Percentiles rank a stretch among this genome's conserved stretches.
Conservation (phyloP, 495 filamentous ascomycete genomes). For the Cenococcum geophilum region DNA sequence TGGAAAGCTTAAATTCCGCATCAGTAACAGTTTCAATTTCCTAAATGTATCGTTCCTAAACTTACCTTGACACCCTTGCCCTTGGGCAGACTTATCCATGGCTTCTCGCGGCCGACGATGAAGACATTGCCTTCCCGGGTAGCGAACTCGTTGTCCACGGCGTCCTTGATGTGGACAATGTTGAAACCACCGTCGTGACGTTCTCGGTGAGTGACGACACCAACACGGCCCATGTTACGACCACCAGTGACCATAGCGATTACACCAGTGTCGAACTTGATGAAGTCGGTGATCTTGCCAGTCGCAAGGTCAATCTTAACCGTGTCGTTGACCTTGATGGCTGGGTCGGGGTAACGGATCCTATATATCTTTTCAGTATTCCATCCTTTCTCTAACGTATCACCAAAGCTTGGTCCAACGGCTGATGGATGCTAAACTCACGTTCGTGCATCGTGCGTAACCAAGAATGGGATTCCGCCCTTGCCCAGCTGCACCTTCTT, state of each 20-base stretch:
- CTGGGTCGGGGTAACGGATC: constrained; percentile 97
- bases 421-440: constrained; percentile 66
- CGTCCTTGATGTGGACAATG: constrained; percentile 99
- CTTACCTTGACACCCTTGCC: constrained; percentile 96
- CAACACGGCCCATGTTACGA: constrained; percentile 99
- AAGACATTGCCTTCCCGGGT: constrained; percentile 98
- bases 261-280: constrained; percentile 94
- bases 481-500: constrained; percentile 98
- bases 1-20: constrained; percentile 58
- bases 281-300: constrained; percentile 93
- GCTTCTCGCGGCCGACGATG: constrained; percentile 95
- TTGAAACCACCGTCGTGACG: constrained; percentile 99
- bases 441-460: constrained; percentile 99
- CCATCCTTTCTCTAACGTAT: constrained; percentile 12
- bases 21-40: constrained; percentile 1
- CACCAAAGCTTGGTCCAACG: constrained; percentile 56
- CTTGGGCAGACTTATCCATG: constrained; percentile 98
- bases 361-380: constrained; percentile 49
- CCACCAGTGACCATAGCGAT: constrained; percentile 97
- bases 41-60: constrained; percentile 20
- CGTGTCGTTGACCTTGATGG: constrained; percentile 99
- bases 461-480: constrained; percentile 99
- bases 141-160: constrained; percentile 98
- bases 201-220: constrained; percentile 99
- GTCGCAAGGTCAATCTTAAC: constrained; percentile 97